Base-by-base conservation (phyloP, 495 filamentous ascomycete genomes). In the Annulohypoxylon bovei region DNA sequence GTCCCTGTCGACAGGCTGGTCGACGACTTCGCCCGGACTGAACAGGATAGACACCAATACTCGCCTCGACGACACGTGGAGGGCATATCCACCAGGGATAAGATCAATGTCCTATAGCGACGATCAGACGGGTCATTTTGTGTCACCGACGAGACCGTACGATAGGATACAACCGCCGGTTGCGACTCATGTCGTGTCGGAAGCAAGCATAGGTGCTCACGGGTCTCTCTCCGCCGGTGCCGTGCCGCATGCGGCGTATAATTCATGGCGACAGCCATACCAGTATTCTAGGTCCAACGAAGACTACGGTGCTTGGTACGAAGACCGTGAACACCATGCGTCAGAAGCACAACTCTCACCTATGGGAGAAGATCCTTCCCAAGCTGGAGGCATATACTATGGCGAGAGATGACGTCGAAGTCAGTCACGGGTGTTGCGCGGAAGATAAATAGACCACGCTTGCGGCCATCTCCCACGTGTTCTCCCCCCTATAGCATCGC, bases 81-180 rank as follows among this genome's bases (percentile, higher is more conserved):
- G 71, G 6, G 65, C 77, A 4, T 82, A 83, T 40, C 79, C 77
- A 11, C 76, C 78, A 4, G 77, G 79, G 4, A 65, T 78, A 22
- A 77, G 83, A 30, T 84, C 83, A 1, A 71, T 84, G 70, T 83
- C 83, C 1, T 84, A 80, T 47, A 78, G 80, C 46, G 75, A 75
- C 42, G 81, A 83, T 18, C 66, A 68, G 37, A 22, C 65, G 11
- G 57, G 71, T 66, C 62, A 75, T 55, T 66, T 67, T 59, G 39
- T 75, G 67, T 32, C 67, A 6, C 18, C 60, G 32, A 28, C 67
- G 55, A 67, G 68, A 56, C 37, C 39, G 4, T 82, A 81, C 50
- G 80, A 81, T 16, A 78, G 80, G 30, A 79, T 79, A 28, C 78
- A 81, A 2, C 73, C 79, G 11, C 60, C 79, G 11, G 76, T 79